These are phyloP conservation scores for Monosporozyma servazzii DNA, from an alignment of 805 yeast species.

Conservation along the genomic window DNA sequence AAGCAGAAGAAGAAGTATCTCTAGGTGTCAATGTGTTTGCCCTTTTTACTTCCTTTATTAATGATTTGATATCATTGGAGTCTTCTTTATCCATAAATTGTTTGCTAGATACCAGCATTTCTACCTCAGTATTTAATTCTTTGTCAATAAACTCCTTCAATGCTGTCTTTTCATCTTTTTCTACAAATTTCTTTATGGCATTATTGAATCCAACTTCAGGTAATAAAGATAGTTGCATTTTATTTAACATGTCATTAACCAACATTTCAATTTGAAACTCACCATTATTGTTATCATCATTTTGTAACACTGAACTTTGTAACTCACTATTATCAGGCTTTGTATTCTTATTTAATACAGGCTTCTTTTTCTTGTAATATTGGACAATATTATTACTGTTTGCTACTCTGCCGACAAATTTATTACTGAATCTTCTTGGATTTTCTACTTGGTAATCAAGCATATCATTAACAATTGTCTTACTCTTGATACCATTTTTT, in stretches of 20 bases:
- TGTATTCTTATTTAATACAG: slow-evolving; percentile 6
- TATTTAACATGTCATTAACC: slow-evolving; percentile 52
- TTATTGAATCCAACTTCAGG: slow-evolving; percentile 67
- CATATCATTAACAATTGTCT: slow-evolving; percentile 1
- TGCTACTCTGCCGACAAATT: slow-evolving; percentile 86
- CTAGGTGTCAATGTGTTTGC: slow-evolving; percentile 16
- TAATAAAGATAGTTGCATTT: slow-evolving; percentile 57
- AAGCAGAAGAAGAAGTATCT: slow-evolving; percentile 1
- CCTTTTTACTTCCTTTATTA: slow-evolving; percentile 36
- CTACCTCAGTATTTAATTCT: slow-evolving; percentile 46
- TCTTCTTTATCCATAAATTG: slow-evolving; percentile 32
- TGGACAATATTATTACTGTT: slow-evolving; percentile 80
- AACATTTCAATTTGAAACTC: slow-evolving; percentile 50
- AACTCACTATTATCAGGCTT: slow-evolving; percentile 3
- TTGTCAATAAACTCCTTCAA: slow-evolving; percentile 52
- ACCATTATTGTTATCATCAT: slow-evolving; percentile 25
- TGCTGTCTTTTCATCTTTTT: slow-evolving; percentile 72
- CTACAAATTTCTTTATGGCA: slow-evolving; percentile 64
- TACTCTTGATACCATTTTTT: slow-evolving; percentile 3
- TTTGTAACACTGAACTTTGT: not conserved
- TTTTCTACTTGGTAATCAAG: slow-evolving; percentile 82
- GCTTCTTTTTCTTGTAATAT: slow-evolving; percentile 45
- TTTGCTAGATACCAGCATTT: slow-evolving; percentile 38
- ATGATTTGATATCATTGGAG: slow-evolving; percentile 34
- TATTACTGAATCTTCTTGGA: slow-evolving; percentile 77